Conservation (phyloP, 345 rosid genomes). For the Citrus trifoliata region DNA sequence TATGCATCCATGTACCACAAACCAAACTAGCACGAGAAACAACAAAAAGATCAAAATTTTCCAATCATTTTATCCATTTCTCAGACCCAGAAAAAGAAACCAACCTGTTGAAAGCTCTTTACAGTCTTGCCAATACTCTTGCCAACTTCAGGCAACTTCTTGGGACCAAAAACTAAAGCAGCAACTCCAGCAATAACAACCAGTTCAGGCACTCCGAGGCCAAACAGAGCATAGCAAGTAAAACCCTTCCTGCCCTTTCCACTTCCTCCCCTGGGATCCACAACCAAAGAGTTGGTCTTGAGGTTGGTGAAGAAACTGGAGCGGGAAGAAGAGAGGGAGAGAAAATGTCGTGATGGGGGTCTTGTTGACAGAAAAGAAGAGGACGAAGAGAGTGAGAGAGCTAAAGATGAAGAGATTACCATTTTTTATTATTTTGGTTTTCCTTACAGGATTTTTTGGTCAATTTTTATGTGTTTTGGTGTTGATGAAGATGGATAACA, state of each 20-base stretch:
- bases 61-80: neutral
- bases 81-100: conserved; percentile 10
- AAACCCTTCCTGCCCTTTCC: conserved; percentile 43
- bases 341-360: conserved; percentile 24
- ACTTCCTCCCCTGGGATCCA: conserved; percentile 33
- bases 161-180: conserved; percentile 92
- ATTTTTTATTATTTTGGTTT: conserved; percentile 30
- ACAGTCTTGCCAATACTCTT: conserved; percentile 92
- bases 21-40: neutral
- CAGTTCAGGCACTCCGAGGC: conserved; percentile 92
- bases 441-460: neutral
- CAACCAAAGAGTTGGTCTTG: conserved; percentile 27
- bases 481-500: conserved; percentile 10
- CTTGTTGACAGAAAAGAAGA: conserved; percentile 15
- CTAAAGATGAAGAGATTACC: conserved; percentile 57
- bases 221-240: conserved; percentile 78
- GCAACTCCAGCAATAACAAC: conserved; percentile 95
- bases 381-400: conserved; percentile 32
- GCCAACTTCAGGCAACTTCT: conserved; percentile 92
- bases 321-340: conserved; percentile 49
- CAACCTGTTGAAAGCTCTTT: conserved; percentile 94
- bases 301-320: conserved; percentile 41
- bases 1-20: neutral
- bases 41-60: conserved; percentile 9
- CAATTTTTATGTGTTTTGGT: neutral